Evolutionary conservation across 2,329 filamentous ascomycete species (phyloP), one percentile per base, ranked within the genome.

Genomic region (Fusarium algeriense): DNA sequence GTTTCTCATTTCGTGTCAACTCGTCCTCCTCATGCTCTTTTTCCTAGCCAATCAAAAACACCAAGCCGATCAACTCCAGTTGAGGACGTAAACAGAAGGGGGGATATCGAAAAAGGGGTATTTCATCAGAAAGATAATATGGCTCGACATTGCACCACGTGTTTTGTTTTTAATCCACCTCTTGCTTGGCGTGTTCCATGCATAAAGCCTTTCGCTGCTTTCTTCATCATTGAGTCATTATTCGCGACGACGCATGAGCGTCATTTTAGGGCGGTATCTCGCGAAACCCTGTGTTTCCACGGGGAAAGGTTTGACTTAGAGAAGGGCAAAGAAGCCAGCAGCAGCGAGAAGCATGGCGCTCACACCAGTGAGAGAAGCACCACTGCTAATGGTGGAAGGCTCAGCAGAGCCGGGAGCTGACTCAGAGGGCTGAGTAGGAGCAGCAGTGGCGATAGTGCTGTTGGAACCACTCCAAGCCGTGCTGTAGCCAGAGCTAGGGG

Each of bases 321-420:
- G 70, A 53, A 82, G 80, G 52, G 79, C 80, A 38, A 81, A 69
- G 64, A 78, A 69, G 61, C 79, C 80, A 49, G 79, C 81, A 45
- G 77, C 80, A 40, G 78, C 74, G 40, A 82, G 75, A 23, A 82
- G 78, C 54, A 82, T 73, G n/a, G 77, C 76, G 73, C 80, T 82
- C 71, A 79, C 76, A 37, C 80, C 75, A 15, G 78, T 77, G 46
- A 76, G 64, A 43, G 79, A 74, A 17, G 79, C 81, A 52, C 70
- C 77, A 64, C 68, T 78, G 28, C 64, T 76, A 38, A 76, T 67
- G 19, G 66, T 64, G 23, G 76, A 58, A 44, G 76, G 60, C 59
- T 73, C 69, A 64, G 59, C 28, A 26, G 73, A 50, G 32, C 65
- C 61, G 30, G 70, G 57, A 34, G 66, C 71, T 46, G 74, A 52